A percentile compares a stretch with the other conserved stretches of the same genome.
phyloP scores from a whole-genome alignment of 768 basidiomycete species.

The Leccinum uliginosum region DNA sequence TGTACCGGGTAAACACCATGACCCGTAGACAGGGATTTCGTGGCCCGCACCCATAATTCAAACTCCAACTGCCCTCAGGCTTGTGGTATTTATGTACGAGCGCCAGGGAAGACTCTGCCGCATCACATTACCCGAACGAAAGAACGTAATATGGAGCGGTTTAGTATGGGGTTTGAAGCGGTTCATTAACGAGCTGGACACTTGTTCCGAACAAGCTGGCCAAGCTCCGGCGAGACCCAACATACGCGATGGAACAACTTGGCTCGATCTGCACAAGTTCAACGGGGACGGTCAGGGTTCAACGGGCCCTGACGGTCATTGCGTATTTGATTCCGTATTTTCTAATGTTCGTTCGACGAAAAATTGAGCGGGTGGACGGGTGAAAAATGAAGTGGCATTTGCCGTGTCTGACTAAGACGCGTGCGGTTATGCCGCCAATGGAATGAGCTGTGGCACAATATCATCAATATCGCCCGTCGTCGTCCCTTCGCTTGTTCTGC shows the following conservation, averaged over 20 bases:
- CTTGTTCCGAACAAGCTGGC: not conserved
- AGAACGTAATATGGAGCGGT: not conserved
- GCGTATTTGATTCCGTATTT: not conserved
- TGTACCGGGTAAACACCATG: too few species aligned
- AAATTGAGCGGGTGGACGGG: not conserved
- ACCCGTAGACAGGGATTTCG: too few species aligned
- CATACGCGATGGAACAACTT: not conserved
- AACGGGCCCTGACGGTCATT: not conserved
- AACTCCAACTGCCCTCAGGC: not conserved
- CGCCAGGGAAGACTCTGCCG: not conserved
- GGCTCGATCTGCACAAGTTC: not conserved
- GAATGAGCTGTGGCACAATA: slow-evolving; percentile 5
- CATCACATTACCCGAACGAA: not conserved
- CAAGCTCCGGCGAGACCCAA: not conserved
- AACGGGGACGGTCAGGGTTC: not conserved
- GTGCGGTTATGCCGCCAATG: slow-evolving; percentile 14
- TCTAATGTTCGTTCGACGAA: not conserved
- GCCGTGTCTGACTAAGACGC: slow-evolving; percentile 31
- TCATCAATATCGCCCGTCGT: not conserved
- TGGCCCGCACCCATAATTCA: too few species aligned
- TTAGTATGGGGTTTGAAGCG: not conserved
- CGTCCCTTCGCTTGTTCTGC: slow-evolving; percentile 12
- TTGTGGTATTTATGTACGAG: not conserved
- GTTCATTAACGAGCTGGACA: not conserved
- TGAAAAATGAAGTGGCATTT: slow-evolving; percentile 19